These are phyloP conservation scores for Camelina neglecta DNA, from an alignment of 345 rosid species.

Conservation along the genomic window DNA sequence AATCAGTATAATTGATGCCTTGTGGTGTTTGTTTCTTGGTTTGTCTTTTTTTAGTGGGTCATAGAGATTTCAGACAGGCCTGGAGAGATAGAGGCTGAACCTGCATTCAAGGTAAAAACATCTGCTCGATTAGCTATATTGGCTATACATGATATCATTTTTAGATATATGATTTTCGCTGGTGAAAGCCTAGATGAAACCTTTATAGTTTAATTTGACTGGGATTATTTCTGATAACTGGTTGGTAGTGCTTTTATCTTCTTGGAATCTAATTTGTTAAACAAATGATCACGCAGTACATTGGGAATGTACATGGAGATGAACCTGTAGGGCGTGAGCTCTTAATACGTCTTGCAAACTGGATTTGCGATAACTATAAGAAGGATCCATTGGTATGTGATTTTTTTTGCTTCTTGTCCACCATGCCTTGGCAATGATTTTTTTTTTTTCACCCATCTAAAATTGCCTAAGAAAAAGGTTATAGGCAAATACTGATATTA, in stretches of 20 bases:
- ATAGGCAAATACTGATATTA: slow-evolving; percentile 14
- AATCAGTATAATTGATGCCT: slow-evolving; percentile 7
- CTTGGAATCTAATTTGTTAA: slow-evolving; percentile 31
- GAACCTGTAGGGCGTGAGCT: slow-evolving; percentile 98
- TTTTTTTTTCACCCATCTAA: not conserved
- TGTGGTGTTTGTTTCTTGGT: slow-evolving; percentile 14
- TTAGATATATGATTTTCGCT: slow-evolving; percentile 5
- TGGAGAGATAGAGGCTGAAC: slow-evolving; percentile 82
- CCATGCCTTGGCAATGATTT: not conserved
- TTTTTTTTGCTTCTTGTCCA: not conserved
- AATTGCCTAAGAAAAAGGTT: not conserved
- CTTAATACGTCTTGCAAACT: slow-evolving; percentile 75
- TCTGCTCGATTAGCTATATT: not conserved
- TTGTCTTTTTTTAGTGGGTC: slow-evolving; percentile 64
- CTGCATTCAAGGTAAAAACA: slow-evolving; percentile 86
- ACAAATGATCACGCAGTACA: slow-evolving; percentile 56
- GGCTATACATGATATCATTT: not conserved
- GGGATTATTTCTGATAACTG: not conserved
- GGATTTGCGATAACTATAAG: slow-evolving; percentile 86
- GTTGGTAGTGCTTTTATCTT: slow-evolving; percentile 14
- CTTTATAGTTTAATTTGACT: not conserved
- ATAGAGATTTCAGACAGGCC: slow-evolving; percentile 95
- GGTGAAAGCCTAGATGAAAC: slow-evolving; percentile 1
- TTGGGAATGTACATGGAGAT: slow-evolving; percentile 97
- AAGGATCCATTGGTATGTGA: slow-evolving; percentile 76